Evolutionary conservation across 176 grass and related monocot species (phyloP).

Genomic region (Saccharum spontaneum): DNA sequence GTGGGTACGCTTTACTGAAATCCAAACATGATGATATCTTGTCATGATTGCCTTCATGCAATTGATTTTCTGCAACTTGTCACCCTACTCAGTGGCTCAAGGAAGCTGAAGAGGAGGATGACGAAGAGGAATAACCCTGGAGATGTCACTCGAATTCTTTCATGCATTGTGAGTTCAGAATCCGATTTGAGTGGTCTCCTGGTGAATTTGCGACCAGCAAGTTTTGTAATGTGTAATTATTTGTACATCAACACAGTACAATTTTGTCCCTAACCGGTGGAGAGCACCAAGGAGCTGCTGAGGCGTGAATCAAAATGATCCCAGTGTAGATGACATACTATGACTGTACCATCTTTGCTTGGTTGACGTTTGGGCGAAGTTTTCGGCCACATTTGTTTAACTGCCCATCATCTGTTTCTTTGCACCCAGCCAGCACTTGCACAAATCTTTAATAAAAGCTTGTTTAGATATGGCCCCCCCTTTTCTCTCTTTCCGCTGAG

Average conservation of each 20-base stretch:
- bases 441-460: slow-evolving; percentile 42
- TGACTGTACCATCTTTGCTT: slow-evolving; percentile 14
- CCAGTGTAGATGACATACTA: slow-evolving; percentile 26
- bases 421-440: slow-evolving; percentile 42
- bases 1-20: not conserved
- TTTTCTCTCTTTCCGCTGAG: slow-evolving; percentile 38
- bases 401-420: slow-evolving; percentile 20
- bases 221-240: slow-evolving; percentile 50
- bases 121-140: slow-evolving; percentile 49
- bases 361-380: slow-evolving; percentile 24
- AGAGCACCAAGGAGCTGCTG: not conserved
- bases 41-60: not conserved
- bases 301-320: slow-evolving; percentile 6
- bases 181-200: slow-evolving; percentile 6
- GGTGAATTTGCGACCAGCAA: slow-evolving; percentile 35
- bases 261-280: slow-evolving; percentile 36
- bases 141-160: slow-evolving; percentile 10
- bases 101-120: slow-evolving; percentile 73
- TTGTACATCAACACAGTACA: slow-evolving; percentile 32
- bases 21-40: not conserved
- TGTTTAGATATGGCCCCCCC: slow-evolving; percentile 34
- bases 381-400: slow-evolving; percentile 31
- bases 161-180: slow-evolving; percentile 4
- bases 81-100: slow-evolving; percentile 62
- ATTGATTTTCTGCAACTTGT: not conserved